phyloP scores from a whole-genome alignment of 345 rosid species.

The Brassica juncea region DNA sequence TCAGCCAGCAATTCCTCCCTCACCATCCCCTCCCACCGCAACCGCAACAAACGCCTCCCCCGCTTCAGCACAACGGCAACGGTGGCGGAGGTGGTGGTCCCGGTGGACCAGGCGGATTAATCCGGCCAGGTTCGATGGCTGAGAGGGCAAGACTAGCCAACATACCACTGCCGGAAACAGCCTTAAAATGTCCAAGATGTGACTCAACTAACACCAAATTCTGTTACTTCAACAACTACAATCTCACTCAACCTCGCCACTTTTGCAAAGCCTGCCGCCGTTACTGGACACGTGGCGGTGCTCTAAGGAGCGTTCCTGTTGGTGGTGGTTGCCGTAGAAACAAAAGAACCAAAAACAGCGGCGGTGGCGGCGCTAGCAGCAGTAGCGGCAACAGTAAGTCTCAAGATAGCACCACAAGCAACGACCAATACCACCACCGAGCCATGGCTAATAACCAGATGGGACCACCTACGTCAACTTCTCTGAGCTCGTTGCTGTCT shows the following conservation, averaged over 20 bases:
- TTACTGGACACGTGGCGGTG: slow-evolving; percentile 88
- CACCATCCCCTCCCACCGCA: slow-evolving; percentile 40
- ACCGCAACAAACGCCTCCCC: slow-evolving; percentile 34
- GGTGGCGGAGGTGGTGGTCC: slow-evolving; percentile 68
- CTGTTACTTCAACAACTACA: slow-evolving; percentile 86
- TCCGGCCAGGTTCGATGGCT: slow-evolving; percentile 72
- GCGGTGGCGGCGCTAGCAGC: slow-evolving; percentile 42
- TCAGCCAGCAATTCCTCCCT: slow-evolving; percentile 37
- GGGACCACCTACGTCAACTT: slow-evolving; percentile 39
- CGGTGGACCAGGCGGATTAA: slow-evolving; percentile 37
- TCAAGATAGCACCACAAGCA: slow-evolving; percentile 42
- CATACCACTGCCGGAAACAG: slow-evolving; percentile 61
- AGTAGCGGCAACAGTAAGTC: slow-evolving; percentile 41
- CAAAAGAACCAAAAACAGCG: slow-evolving; percentile 58
- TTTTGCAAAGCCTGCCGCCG: slow-evolving; percentile 85
- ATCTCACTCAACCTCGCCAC: slow-evolving; percentile 86
- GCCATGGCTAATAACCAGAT: slow-evolving; percentile 30
- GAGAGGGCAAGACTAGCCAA: slow-evolving; percentile 77
- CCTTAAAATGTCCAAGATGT: slow-evolving; percentile 79
- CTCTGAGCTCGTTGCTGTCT: slow-evolving; percentile 39
- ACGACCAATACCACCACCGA: slow-evolving; percentile 37
- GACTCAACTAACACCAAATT: slow-evolving; percentile 82
- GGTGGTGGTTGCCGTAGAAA: slow-evolving; percentile 85
- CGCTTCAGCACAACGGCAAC: slow-evolving; percentile 41
- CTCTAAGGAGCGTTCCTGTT: slow-evolving; percentile 75